Evolutionary conservation across 306 rosid genomes (phyloP), one percentile per base, ranked within the genome.

Genomic region (Sicyos baderoa): DNA sequence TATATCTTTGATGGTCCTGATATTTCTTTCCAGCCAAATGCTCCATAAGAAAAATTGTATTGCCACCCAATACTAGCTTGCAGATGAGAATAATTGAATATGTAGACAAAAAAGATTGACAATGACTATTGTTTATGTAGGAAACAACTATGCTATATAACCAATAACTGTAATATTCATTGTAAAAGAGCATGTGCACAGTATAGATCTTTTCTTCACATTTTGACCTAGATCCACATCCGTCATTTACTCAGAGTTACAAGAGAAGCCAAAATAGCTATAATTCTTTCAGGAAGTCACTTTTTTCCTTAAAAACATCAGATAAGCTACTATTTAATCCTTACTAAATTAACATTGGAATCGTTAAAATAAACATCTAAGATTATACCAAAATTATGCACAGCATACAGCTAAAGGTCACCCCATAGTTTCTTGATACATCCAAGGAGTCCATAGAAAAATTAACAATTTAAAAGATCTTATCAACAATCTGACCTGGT

Each of bases 401-500:
- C 14, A 15, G 23, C 45, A 67, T 7, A 48, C 56, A 67, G 14
- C 56, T 44, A 48, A 9, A 48, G 51, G 13, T 21, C 54, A 45
- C 12, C 53, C 12, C 53, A 45, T 65, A 40, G 71, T 45, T 65
- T 65, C 54, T 21, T 65, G 21, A 65, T 3, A 21, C 8, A 65
- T 65, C 40, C 18, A 6, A 12, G 19, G 19, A 12, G 4, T 11
- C 29, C 15, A n/a, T 37, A 19, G 52, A 48, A 13, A 62, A 63
- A 5, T 47, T 47, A 60, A 60, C 49, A 67, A 49, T 47, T 67
- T 49, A 67, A 67, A 65, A 47, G 17, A 21, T 53, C 57, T 32
- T 48, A 59, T 55, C 63, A 58, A 77, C 57, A 74, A 74, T 72
- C 88, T 82, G 52, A 88, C 98, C 96, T 93, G 97, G 74, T 93